Conservation (phyloP, 768 basidiomycete species). For the Tylopilus sp. region DNA sequence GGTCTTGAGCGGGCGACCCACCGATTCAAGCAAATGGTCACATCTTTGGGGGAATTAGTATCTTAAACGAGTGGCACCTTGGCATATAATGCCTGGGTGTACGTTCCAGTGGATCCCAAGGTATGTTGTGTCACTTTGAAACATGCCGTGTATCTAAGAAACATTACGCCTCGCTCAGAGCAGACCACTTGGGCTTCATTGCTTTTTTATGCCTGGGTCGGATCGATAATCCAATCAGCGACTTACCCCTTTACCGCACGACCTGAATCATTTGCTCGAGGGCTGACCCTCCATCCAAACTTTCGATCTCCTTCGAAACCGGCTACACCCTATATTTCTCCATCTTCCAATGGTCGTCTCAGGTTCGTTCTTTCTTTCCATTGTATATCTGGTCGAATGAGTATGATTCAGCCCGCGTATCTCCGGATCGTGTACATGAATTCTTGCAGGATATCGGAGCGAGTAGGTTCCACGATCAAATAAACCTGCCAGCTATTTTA, state of each 20-base stretch:
- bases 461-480: neutral
- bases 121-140: neutral
- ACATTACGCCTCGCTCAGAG: slow-evolving; percentile 30
- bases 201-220: slow-evolving; percentile 34
- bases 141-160: neutral
- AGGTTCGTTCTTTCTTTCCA: neutral
- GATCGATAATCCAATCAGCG: neutral
- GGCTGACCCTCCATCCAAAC: neutral
- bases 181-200: slow-evolving; percentile 36
- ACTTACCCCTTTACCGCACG: neutral
- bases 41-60: neutral
- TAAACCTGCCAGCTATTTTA: neutral
- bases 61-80: neutral
- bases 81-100: neutral
- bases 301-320: neutral
- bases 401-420: neutral
- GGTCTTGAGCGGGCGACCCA: neutral
- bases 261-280: neutral
- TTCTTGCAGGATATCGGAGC: neutral
- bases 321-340: neutral
- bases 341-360: neutral
- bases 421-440: neutral
- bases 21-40: neutral
- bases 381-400: no score
- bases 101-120: neutral